phyloP scores from a whole-genome alignment of 495 filamentous ascomycete genomes.

The Penicillium steckii region DNA sequence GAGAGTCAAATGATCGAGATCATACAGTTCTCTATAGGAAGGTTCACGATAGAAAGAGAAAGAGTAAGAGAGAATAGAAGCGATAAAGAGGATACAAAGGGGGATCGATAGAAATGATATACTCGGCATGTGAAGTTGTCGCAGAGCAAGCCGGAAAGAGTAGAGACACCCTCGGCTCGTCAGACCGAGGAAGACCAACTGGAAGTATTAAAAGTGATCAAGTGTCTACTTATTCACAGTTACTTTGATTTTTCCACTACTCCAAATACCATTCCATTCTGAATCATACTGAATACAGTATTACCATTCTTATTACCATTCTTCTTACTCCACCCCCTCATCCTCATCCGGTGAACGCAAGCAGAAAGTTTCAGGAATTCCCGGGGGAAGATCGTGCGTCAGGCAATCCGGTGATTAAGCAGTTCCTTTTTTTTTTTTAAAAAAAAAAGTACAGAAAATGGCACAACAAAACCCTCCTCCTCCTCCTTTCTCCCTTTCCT shows the following conservation, averaged over 20 bases:
- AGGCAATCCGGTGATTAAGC: slow-evolving; percentile 1
- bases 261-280: too few species aligned
- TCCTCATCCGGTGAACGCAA: slow-evolving; percentile 34
- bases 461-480: slow-evolving; percentile 18
- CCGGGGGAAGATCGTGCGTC: slow-evolving; percentile 17
- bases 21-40: too few species aligned
- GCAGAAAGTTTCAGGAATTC: slow-evolving; percentile 26
- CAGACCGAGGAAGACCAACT: neutral
- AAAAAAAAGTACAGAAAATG: too few species aligned
- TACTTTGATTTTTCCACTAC: neutral
- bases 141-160: neutral
- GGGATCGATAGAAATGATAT: neutral
- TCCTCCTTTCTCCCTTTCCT: slow-evolving; percentile 20
- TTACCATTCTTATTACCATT: neutral
- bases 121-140: neutral
- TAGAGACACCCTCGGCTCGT: neutral
- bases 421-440: too few species aligned
- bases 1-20: too few species aligned
- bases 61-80: neutral
- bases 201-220: neutral
- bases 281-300: neutral
- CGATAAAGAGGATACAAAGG: neutral
- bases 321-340: slow-evolving; percentile 20
- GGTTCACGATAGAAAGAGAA: too few species aligned
- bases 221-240: neutral